Evolutionary conservation across 169 alveolate species (phyloP).

Genomic region (Blepharisma undulans): DNA sequence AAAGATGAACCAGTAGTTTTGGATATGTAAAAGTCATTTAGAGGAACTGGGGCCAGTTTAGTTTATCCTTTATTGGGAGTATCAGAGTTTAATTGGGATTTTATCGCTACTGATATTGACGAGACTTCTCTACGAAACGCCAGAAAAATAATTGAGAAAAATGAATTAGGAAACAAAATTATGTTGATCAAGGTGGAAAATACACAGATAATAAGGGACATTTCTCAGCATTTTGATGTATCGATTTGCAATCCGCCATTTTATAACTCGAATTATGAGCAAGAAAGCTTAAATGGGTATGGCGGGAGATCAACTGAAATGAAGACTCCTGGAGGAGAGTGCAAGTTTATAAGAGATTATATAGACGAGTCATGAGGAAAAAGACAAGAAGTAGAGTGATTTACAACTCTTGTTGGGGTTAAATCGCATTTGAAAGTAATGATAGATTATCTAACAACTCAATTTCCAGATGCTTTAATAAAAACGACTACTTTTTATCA

Average conservation of each 20-base stretch:
- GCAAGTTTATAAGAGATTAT: background rate
- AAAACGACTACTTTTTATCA: background rate
- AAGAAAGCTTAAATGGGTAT: background rate
- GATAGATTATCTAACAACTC: background rate
- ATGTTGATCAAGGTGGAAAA: background rate
- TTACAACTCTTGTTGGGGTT: constrained; percentile 1
- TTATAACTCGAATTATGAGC: background rate
- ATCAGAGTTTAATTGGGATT: constrained; percentile 51
- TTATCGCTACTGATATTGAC: constrained; percentile 57
- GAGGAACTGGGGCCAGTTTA: constrained; percentile 67
- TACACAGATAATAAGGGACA: background rate
- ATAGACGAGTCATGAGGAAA: background rate
- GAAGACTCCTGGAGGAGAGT: constrained; percentile 4
- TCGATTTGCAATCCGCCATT: constrained; percentile 17
- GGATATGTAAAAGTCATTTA: constrained; percentile 41
- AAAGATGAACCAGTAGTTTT: background rate
- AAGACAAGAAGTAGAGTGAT: background rate
- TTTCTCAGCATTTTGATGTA: background rate
- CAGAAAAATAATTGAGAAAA: constrained; percentile 44
- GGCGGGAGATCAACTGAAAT: background rate
- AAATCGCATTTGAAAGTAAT: background rate
- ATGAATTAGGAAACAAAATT: constrained; percentile 42
- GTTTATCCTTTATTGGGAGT: constrained; percentile 60
- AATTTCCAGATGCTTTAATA: background rate
- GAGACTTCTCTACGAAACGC: constrained; percentile 49